Evolutionary conservation across 768 basidiomycete species (phyloP).

Genomic region (Galerina sulciceps): DNA sequence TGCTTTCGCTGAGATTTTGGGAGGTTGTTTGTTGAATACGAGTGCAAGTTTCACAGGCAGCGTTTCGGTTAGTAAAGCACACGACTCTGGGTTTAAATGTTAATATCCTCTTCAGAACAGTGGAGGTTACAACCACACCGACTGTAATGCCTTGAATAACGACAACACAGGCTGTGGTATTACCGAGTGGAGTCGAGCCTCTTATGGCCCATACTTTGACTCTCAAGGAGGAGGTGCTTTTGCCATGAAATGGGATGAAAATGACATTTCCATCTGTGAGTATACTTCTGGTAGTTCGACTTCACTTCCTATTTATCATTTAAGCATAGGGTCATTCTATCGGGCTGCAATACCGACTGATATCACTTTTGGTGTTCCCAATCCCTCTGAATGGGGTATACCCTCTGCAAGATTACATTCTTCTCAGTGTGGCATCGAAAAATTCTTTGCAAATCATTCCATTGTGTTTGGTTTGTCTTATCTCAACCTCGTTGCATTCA

Average conservation of each 20-base stretch:
- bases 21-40: conserved; percentile 28
- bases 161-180: conserved; percentile 78
- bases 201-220: conserved; percentile 86
- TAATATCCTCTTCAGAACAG: neutral
- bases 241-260: conserved; percentile 88
- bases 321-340: conserved; percentile 75
- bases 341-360: conserved; percentile 77
- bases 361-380: conserved; percentile 61
- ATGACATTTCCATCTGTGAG: conserved; percentile 78
- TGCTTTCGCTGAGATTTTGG: too few species aligned
- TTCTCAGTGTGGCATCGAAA: conserved; percentile 57
- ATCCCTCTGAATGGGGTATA: conserved; percentile 70
- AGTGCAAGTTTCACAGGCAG: conserved; percentile 27
- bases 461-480: conserved; percentile 70
- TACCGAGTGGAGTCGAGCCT: conserved; percentile 80
- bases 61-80: conserved; percentile 16
- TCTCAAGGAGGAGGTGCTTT: conserved; percentile 81
- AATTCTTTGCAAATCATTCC: conserved; percentile 70
- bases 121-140: conserved; percentile 45
- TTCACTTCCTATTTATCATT: neutral
- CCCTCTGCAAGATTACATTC: conserved; percentile 70
- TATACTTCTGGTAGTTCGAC: conserved; percentile 5
- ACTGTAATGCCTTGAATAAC: conserved; percentile 56
- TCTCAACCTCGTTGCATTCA: conserved; percentile 19
- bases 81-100: neutral